Percentiles rank a stretch among this genome's conserved stretches.
Evolutionary conservation across 495 filamentous ascomycete genomes (phyloP).

Genomic region (Acidomyces sp.): DNA sequence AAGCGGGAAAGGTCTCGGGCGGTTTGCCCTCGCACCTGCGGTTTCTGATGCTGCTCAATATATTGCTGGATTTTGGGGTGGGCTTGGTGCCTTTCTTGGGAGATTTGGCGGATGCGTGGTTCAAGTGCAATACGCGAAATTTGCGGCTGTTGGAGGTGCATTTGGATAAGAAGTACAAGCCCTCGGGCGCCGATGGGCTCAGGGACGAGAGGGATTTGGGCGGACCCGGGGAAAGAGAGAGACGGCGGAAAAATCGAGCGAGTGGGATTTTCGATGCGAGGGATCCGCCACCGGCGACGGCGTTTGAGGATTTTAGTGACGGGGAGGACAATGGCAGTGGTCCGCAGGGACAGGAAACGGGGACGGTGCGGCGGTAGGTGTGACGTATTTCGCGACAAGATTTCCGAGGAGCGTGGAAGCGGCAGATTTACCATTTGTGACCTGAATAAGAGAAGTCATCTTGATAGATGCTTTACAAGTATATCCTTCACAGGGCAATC

Average conservation of each 20-base stretch:
- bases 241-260: conserved; percentile 12
- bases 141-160: conserved; percentile 25
- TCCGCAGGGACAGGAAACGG: neutral
- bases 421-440: too few species aligned
- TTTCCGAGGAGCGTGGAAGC: too few species aligned
- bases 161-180: conserved; percentile 28
- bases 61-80: conserved; percentile 63
- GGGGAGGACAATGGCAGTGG: conserved; percentile 17
- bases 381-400: too few species aligned
- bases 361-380: neutral
- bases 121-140: conserved; percentile 30
- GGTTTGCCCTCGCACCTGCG: conserved; percentile 45
- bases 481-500: too few species aligned
- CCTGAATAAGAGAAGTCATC: too few species aligned
- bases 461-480: too few species aligned
- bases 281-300: conserved; percentile 26
- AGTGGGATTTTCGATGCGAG: conserved; percentile 10
- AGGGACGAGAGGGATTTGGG: conserved; percentile 12
- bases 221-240: conserved; percentile 8
- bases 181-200: neutral
- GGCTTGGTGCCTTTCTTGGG: conserved; percentile 79
- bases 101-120: conserved; percentile 57
- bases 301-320: conserved; percentile 29
- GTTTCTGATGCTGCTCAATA: conserved; percentile 61
- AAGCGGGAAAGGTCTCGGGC: conserved; percentile 55